These are phyloP conservation scores for Termitomyces sp. DNA, from an alignment of 768 basidiomycete genomes.

Conservation along the genomic window DNA sequence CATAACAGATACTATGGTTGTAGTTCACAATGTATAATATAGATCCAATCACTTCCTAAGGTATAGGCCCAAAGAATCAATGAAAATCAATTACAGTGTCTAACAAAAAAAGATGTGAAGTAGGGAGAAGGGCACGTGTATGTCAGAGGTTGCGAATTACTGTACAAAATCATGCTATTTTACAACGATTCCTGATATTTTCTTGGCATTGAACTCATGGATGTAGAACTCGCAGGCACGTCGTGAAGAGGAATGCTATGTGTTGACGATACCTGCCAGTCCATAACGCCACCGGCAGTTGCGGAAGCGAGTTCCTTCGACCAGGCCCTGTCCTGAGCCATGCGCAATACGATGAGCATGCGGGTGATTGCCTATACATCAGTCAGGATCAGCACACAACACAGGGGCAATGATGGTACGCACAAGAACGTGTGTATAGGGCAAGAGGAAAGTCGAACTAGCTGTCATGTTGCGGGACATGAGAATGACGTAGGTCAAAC, in stretches of 20 bases:
- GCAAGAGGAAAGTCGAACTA: constrained; percentile 17
- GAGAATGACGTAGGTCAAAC: constrained; percentile 20
- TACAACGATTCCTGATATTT: constrained; percentile 19
- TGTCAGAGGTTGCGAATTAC: neutral
- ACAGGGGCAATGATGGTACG: neutral
- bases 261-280: constrained; percentile 39
- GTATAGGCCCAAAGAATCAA: neutral
- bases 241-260: constrained; percentile 31
- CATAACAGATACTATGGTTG: neutral
- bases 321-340: constrained; percentile 42
- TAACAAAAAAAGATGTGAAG: neutral
- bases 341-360: constrained; percentile 39
- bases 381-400: neutral
- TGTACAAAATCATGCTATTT: constrained; percentile 11
- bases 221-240: constrained; percentile 19
- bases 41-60: neutral
- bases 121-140: too few species aligned
- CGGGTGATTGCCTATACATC: constrained; percentile 27
- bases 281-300: constrained; percentile 30
- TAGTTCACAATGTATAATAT: neutral
- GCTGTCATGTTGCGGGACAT: constrained; percentile 9
- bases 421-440: constrained; percentile 22
- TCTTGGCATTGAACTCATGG: constrained; percentile 10
- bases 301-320: constrained; percentile 33
- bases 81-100: neutral